phyloP scores from a whole-genome alignment of 1,284 basidiomycete species.

The Trichosporon inkin region DNA sequence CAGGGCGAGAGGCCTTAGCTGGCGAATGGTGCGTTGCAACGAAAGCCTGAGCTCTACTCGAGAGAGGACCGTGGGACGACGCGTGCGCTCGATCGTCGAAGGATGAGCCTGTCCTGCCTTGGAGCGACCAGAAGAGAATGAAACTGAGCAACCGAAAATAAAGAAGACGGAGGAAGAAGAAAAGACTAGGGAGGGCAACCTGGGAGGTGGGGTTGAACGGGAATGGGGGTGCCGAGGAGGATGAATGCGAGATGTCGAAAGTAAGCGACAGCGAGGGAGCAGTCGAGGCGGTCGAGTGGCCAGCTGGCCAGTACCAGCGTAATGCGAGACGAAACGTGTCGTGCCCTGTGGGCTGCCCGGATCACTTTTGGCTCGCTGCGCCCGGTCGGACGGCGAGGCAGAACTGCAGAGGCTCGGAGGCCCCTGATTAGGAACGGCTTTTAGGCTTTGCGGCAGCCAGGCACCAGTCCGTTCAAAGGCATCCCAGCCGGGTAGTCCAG shows the following conservation, averaged over 20 bases:
- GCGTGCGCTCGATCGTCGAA: neutral
- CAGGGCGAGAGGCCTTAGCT: neutral
- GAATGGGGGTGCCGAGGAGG: neutral
- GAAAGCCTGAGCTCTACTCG: constrained; percentile 1
- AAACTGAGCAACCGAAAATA: neutral
- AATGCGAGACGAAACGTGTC: constrained; percentile 5
- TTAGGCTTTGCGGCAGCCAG: no score
- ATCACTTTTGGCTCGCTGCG: constrained; percentile 1
- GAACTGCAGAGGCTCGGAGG: neutral
- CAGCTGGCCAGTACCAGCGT: neutral
- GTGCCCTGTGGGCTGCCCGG: constrained; percentile 4
- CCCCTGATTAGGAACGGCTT: no score
- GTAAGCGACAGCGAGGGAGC: neutral
- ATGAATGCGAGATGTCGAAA: neutral
- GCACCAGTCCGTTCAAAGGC: no score
- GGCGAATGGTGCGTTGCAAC: neutral
- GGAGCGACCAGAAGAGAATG: neutral
- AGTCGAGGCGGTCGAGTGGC: neutral
- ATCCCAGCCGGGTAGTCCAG: no score
- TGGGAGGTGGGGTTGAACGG: neutral
- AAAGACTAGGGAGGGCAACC: neutral
- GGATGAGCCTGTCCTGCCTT: neutral
- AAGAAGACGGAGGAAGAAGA: constrained; percentile 6
- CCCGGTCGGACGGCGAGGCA: neutral
- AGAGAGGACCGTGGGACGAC: constrained; percentile 5